A percentile compares a stretch with the other conserved stretches of the same genome.
Evolutionary conservation across 306 rosid genomes (phyloP).

Genomic region (Prosopis cineraria): DNA sequence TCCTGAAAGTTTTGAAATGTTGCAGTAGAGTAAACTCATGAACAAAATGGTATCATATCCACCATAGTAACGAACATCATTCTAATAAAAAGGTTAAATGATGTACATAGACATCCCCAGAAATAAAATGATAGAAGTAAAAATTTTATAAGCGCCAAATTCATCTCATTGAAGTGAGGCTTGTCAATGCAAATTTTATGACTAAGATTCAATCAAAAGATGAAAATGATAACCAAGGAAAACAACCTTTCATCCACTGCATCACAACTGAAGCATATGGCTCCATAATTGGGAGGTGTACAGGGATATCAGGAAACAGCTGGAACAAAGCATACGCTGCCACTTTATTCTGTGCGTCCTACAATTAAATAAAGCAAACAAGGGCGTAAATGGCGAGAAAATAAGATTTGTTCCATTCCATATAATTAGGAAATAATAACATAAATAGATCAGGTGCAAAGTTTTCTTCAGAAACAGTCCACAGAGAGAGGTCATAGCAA

Average conservation of each 20-base stretch:
- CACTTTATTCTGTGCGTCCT: conserved; percentile 96
- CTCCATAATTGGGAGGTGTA: conserved; percentile 67
- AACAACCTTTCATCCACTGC: conserved; percentile 76
- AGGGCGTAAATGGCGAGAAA: conserved; percentile 20
- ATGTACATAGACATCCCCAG: conserved; percentile 16
- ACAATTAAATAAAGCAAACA: conserved; percentile 27
- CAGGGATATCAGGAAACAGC: conserved; percentile 82
- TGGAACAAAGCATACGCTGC: conserved; percentile 89
- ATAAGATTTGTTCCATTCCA: conserved; percentile 17
- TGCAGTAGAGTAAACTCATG: conserved; percentile 12
- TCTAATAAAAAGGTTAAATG: conserved; percentile 8
- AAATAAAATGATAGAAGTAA: conserved; percentile 24
- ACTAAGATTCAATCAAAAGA: background rate
- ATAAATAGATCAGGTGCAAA: background rate
- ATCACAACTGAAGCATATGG: conserved; percentile 77
- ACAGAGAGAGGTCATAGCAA: conserved; percentile 4
- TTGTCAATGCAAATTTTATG: background rate
- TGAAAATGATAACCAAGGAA: background rate
- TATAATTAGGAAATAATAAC: conserved; percentile 23
- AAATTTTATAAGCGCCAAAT: background rate
- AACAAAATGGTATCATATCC: conserved; percentile 13
- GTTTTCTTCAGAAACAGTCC: background rate
- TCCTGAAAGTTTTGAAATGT: conserved; percentile 56
- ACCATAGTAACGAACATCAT: background rate
- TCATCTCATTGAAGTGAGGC: background rate